Evolutionary conservation across 768 basidiomycete genomes (phyloP).

Genomic region (Trametes sanguinea): DNA sequence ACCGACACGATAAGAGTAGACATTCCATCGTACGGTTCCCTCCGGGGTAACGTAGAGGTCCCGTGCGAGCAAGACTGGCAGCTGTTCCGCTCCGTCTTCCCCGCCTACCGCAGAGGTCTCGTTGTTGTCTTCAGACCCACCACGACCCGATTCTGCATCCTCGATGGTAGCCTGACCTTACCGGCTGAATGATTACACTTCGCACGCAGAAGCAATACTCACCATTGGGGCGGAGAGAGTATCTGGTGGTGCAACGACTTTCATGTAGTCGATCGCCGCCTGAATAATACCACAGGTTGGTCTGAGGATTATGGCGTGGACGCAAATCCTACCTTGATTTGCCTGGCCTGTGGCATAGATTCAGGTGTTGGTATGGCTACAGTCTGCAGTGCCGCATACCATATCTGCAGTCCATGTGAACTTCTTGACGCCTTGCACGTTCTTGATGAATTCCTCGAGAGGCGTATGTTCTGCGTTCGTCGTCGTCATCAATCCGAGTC

Average conservation of each 20-base stretch:
- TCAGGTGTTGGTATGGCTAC: not conserved
- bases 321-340: not conserved
- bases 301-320: not conserved
- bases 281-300: not conserved
- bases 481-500: not conserved
- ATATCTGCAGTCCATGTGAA: not conserved
- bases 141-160: too few species aligned
- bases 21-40: slow-evolving; percentile 4
- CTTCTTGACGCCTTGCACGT: not conserved
- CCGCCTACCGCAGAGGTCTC: too few species aligned
- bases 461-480: not conserved
- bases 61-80: not conserved
- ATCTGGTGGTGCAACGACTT: not conserved
- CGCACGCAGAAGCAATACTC: not conserved
- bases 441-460: not conserved
- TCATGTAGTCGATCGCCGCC: not conserved
- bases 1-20: not conserved
- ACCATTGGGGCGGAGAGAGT: not conserved
- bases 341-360: not conserved
- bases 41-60: slow-evolving; percentile 4
- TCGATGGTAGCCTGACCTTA: too few species aligned
- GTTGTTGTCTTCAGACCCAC: not conserved
- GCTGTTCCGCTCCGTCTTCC: not conserved
- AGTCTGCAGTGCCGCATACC: not conserved
- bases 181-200: too few species aligned